Evolutionary conservation across 2,329 filamentous ascomycete genomes (phyloP), one percentile per base, ranked within the genome.

Genomic region (Ophiostoma montium): DNA sequence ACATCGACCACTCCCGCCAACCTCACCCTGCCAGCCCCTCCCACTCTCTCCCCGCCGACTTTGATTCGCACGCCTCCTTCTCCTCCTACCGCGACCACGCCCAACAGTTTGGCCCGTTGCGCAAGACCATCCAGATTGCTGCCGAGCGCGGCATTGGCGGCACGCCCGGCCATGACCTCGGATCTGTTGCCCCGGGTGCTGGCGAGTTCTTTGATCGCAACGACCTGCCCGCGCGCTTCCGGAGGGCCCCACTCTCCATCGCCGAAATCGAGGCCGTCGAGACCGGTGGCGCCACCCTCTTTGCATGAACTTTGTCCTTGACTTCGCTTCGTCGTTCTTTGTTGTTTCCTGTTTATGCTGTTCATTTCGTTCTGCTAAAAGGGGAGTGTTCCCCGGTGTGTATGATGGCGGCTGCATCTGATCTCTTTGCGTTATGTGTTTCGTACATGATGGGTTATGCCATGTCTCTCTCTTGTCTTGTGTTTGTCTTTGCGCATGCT

Each of bases 201-300:
- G 90, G 90, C 57, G 70, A 86, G 64, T 87, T 75, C 66, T 95
- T 95, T 63, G 92, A 96, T 66, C 80, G 88, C 58, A 85, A 79
- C 58, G 85, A 98, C 68, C 80, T 98, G 21, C 90, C 92, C 16
- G 64, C 72, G 54, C 79, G 90, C 59, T 98, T 95, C 76, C 79
- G 82, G 61, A 77, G 87, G 56, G 70, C 77, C 45, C 75, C 79
- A 12, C 84, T 89, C 68, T 82, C 77, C 35, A 67, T 81, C 58
- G 80, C 81, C 39, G 92, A 98, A 76, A 98, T 98, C 53, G 92
- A 96, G 66, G 89, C 88, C 19, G 77, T 98, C 61, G 88, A 95
- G 77, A 92, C 86, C 50, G 92, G 89, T 49, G 92, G 92, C 50
- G 92, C 90, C 32, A 67, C 74, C 33, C 62, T 72, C 50, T 65